These are phyloP conservation scores for Debaryomyces castellii DNA, from an alignment of 805 yeast genomes.

Conservation along the genomic window DNA sequence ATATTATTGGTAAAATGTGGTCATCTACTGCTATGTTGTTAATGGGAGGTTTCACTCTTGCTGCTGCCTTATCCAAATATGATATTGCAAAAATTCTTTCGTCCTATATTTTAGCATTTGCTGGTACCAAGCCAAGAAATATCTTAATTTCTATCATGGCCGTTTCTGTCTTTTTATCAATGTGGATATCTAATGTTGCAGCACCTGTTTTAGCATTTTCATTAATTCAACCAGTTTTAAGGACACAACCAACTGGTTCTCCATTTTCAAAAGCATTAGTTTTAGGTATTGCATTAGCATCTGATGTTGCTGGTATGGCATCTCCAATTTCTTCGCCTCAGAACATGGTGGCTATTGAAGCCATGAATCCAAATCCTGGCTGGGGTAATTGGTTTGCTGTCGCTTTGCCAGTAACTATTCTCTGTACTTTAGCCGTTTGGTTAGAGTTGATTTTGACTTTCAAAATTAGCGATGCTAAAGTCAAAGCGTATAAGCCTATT, in stretches of 20 bases:
- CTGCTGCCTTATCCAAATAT: conserved; percentile 91
- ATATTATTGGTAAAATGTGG: conserved; percentile 89
- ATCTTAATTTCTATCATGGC: conserved; percentile 80
- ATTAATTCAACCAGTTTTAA: conserved; percentile 82
- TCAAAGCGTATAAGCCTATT: conserved; percentile 49
- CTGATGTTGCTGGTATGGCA: conserved; percentile 95
- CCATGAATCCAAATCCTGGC: conserved; percentile 78
- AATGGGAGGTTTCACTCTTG: conserved; percentile 91
- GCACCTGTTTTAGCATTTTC: conserved; percentile 94
- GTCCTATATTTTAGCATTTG: conserved; percentile 73
- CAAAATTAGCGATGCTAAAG: conserved; percentile 46
- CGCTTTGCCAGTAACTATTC: conserved; percentile 73
- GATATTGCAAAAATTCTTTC: conserved; percentile 85
- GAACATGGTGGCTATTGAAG: conserved; percentile 83
- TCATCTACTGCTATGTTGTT: conserved; percentile 86
- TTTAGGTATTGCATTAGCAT: conserved; percentile 88
- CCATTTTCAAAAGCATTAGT: conserved; percentile 81
- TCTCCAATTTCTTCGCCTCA: conserved; percentile 98
- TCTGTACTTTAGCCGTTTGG: conserved; percentile 72
- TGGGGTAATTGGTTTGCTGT: conserved; percentile 96
- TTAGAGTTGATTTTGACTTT: conserved; percentile 64
- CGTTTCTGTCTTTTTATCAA: conserved; percentile 80
- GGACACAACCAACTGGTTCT: conserved; percentile 78
- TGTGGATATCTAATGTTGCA: conserved; percentile 97
- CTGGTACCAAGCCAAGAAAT: conserved; percentile 82